Base-by-base conservation (phyloP, 495 filamentous ascomycete species). In the Penicillium desertorum region DNA sequence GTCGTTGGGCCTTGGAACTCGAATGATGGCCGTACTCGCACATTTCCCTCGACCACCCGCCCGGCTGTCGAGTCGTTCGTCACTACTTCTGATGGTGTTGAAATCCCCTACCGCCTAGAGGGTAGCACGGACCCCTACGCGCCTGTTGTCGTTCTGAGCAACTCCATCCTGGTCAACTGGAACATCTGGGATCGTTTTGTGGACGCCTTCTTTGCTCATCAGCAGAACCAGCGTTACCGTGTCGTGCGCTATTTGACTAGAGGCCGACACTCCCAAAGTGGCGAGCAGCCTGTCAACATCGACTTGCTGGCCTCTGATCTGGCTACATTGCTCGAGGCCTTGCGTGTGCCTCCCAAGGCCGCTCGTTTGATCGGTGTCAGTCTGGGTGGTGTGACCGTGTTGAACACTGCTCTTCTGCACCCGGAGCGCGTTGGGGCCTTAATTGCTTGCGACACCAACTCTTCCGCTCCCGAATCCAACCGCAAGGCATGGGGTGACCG, bases 161-260 rank as follows among this genome's bases (percentile, higher is more conserved):
- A 92, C 76, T 88, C 85, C 5, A 86, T 94, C 50, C 82, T 94
- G 0, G 86, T 86, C 4, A 80, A 83, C 11, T 79, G 82, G 62
- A 78, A 79, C 71, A 92, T 94, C 78, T 94, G 90, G 90, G 86
- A 92, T 62, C 74, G 74, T 16, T 85, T 92, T 62, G 71, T 91
- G 12, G 72, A 76, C 19, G 63, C 73, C 1, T 83, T 88, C 73
- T 78, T 88, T 55, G 73, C 87, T 32, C 76, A 77, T 39, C 63
- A 75, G 0, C 64, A 77, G 46, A 83, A 88, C 43, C 79, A 81
- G 34, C 79, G 82, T 41, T 87, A 88, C 69, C 83, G 87, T 55
- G 78, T 92, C 61, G 76, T 93, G 6, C 83, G 88, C 7, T 92
- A 89, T 67, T 78, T 86, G 62, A 82, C 82, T 29, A 86, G 89